These are phyloP conservation scores for Hypoxylon fuscum DNA, from an alignment of 495 filamentous ascomycete genomes.

Conservation along the genomic window DNA sequence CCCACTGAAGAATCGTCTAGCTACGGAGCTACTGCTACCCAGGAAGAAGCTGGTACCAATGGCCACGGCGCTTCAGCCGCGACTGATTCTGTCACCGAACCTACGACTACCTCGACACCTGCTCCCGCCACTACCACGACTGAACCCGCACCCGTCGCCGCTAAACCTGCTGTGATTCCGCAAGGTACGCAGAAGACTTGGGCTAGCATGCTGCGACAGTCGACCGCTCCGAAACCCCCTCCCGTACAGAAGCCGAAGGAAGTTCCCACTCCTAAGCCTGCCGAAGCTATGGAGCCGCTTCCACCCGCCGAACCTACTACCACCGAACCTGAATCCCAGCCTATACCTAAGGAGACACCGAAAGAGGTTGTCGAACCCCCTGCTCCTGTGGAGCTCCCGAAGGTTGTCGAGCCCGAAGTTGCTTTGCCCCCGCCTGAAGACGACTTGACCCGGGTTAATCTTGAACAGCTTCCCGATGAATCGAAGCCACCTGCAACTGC, in stretches of 20 bases:
- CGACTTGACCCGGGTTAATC: slow-evolving; percentile 87
- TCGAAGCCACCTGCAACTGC: slow-evolving; percentile 77
- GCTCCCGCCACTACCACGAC: slow-evolving; percentile 28
- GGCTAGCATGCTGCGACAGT: slow-evolving; percentile 65
- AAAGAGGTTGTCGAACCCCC: slow-evolving; percentile 43
- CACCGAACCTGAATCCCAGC: slow-evolving; percentile 48
- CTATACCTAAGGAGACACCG: slow-evolving; percentile 40
- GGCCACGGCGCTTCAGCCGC: slow-evolving; percentile 37
- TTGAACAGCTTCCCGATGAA: slow-evolving; percentile 85
- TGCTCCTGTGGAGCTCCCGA: slow-evolving; percentile 42
- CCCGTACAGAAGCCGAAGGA: slow-evolving; percentile 58
- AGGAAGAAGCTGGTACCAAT: slow-evolving; percentile 44
- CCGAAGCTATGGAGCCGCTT: slow-evolving; percentile 52
- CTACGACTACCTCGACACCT: slow-evolving; percentile 34
- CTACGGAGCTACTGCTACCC: slow-evolving; percentile 48
- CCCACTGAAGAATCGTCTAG: slow-evolving; percentile 58
- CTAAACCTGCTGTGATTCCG: slow-evolving; percentile 47
- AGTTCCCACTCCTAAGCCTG: slow-evolving; percentile 48
- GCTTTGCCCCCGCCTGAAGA: slow-evolving; percentile 75
- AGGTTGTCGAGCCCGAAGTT: slow-evolving; percentile 60
- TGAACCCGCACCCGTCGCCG: slow-evolving; percentile 32
- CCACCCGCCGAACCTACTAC: slow-evolving; percentile 45
- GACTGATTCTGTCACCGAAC: slow-evolving; percentile 33
- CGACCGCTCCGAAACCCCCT: slow-evolving; percentile 55
- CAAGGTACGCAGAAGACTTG: slow-evolving; percentile 59